Base-by-base conservation (phyloP, 345 rosid species). In the Heritiera fomes region DNA sequence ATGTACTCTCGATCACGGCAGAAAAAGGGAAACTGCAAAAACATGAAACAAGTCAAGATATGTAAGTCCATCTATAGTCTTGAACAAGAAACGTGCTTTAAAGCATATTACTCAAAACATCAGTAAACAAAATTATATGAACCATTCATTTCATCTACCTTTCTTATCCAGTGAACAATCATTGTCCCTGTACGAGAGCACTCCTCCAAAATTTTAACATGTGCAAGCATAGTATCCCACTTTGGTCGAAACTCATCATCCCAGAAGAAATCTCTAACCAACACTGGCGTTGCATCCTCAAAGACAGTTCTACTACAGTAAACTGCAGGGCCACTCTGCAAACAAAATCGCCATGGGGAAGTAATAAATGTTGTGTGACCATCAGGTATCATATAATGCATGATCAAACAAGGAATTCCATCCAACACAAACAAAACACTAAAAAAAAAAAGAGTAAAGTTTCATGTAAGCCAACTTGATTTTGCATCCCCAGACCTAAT, bases 261-360 rank as follows among this genome's bases (percentile, higher is more conserved):
- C 99, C 99, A 96, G 81, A 96, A 96, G 90, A 96, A 96, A 86
- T 96, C 99, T 86, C 98, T 90, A 40, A 94, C 98, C 85, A 91
- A 74, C 18, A 92, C 98, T 9, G 97, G 91, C n/a, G 88, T 85
- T 56, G 92, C 98, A 83, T 92, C 97, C 87, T 96, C 99, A 81
- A 90, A 96, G 74, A 96, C 97, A 84, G 98, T 91, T 83, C 93
- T 87, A 80, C 94, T 96, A 9, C 94, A 92, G 63, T 79, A 90
- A 72, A 89, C 73, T 61, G 91, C 84, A 59, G 94, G 98, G 74
- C 92, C 91, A 50, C 77, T 79, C 99, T 96, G 41, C 71, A 80
- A 83, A 85, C 43, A 85, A 79, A 85, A 78, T n/a, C 63, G 65
- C 58, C 1, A 73, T 64, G 74, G 58, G 32, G 41, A 50, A 62